A percentile compares a stretch with the other conserved stretches of the same genome.
These are phyloP conservation scores for Microcyclospora tardicrescens DNA, from an alignment of 2,329 filamentous ascomycete genomes.

Conservation along the genomic window DNA sequence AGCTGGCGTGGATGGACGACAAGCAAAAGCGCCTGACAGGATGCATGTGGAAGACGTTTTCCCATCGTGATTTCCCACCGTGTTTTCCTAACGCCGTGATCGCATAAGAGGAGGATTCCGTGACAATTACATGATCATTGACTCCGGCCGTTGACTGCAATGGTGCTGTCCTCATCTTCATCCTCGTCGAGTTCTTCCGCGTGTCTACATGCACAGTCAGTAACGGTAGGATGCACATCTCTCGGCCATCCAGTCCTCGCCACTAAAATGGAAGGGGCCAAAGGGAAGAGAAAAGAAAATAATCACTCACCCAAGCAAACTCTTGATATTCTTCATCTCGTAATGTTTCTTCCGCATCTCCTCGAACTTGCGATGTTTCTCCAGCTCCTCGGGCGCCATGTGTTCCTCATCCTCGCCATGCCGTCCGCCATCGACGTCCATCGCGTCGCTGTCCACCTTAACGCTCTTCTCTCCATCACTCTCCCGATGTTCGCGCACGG, in stretches of 20 bases:
- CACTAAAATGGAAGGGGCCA: too few relatives aligned
- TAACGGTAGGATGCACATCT: too few relatives aligned
- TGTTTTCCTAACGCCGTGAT: too few relatives aligned
- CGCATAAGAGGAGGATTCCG: too few relatives aligned
- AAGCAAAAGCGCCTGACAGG: too few relatives aligned
- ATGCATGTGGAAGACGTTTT: too few relatives aligned
- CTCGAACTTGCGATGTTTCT: conserved; percentile 90
- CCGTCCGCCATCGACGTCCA: conserved; percentile 32
- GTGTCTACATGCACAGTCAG: conserved; percentile 1
- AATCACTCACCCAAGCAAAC: conserved; percentile 58
- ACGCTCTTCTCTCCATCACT: conserved; percentile 58
- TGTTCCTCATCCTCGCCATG: conserved; percentile 46
- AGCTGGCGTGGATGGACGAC: too few relatives aligned
- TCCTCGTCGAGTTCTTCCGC: conserved; percentile 1
- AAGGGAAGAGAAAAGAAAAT: not conserved
- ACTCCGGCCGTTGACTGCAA: too few relatives aligned
- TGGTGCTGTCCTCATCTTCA: not conserved
- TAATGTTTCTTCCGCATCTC: conserved; percentile 90
- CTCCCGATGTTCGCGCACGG: conserved; percentile 19
- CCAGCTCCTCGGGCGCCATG: conserved; percentile 54
- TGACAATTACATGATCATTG: too few relatives aligned
- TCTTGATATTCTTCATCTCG: conserved; percentile 93
- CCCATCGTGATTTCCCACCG: too few relatives aligned
- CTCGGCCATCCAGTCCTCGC: too few relatives aligned
- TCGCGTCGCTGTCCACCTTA: conserved; percentile 50